Conservation (phyloP, 73 alveolate species). For the Tetrahymena elliotti region DNA sequence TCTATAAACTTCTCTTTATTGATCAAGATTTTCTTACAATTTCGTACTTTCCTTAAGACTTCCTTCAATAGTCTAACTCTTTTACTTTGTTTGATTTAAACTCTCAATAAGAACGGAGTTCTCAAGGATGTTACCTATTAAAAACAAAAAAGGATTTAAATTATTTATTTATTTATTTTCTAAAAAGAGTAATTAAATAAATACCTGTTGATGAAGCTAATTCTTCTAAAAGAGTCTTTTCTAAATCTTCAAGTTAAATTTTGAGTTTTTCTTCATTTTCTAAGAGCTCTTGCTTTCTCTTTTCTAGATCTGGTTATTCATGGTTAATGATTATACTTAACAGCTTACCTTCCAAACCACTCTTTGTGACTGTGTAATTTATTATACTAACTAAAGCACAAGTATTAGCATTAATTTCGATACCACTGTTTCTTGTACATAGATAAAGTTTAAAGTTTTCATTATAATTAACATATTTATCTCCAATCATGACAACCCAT, state of each 20-base stretch:
- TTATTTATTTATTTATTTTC: background rate
- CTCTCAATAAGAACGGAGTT: slow-evolving; percentile 96
- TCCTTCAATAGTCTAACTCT: slow-evolving; percentile 25
- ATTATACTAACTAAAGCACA: slow-evolving; percentile 85
- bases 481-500: slow-evolving; percentile 93
- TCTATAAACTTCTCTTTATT: slow-evolving; percentile 95
- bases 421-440: slow-evolving; percentile 94
- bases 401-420: slow-evolving; percentile 95
- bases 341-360: slow-evolving; percentile 99
- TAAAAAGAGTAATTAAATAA: no score
- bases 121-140: slow-evolving; percentile 72
- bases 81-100: slow-evolving; percentile 89
- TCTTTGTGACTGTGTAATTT: slow-evolving; percentile 98
- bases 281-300: slow-evolving; percentile 89
- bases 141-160: background rate
- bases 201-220: slow-evolving; percentile 97
- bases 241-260: slow-evolving; percentile 88
- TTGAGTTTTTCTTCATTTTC: slow-evolving; percentile 98
- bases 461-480: slow-evolving; percentile 94
- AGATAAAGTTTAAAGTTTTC: slow-evolving; percentile 91
- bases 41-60: slow-evolving; percentile 37
- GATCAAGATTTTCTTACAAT: slow-evolving; percentile 52
- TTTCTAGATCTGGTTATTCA: slow-evolving; percentile 99
- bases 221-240: slow-evolving; percentile 94
- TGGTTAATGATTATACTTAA: slow-evolving; percentile 95